These are phyloP conservation scores for Croton laevigatus DNA, from an alignment of 441 rosid species.

Conservation along the genomic window DNA sequence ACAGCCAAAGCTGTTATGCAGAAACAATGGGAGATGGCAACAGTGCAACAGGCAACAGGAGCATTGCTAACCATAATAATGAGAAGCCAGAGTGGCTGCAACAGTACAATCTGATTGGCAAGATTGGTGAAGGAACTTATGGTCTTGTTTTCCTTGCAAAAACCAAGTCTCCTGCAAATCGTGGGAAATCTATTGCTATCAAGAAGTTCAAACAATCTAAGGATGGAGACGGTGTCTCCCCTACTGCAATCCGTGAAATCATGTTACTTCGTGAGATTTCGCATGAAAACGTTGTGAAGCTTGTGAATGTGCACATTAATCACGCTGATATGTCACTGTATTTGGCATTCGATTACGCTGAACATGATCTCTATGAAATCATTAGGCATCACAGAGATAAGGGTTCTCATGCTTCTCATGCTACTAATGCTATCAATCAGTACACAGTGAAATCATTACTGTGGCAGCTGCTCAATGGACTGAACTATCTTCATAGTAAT, in stretches of 20 bases:
- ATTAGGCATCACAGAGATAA: slow-evolving; percentile 91
- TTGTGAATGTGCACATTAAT: slow-evolving; percentile 94
- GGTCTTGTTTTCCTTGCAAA: slow-evolving; percentile 94
- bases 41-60: slow-evolving; percentile 33
- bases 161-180: slow-evolving; percentile 62
- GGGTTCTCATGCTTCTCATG: slow-evolving; percentile 50
- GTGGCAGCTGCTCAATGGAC: slow-evolving; percentile 97
- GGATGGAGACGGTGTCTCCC: slow-evolving; percentile 98
- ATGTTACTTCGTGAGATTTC: slow-evolving; percentile 94
- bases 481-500: slow-evolving; percentile 92
- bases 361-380: slow-evolving; percentile 92
- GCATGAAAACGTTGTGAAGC: slow-evolving; percentile 96
- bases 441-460: slow-evolving; percentile 91
- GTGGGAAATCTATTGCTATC: slow-evolving; percentile 87
- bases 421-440: slow-evolving; percentile 58
- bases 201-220: slow-evolving; percentile 98
- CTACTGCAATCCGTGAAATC: slow-evolving; percentile 96
- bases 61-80: slow-evolving; percentile 30
- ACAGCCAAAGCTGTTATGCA: slow-evolving; percentile 14
- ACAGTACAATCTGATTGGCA: slow-evolving; percentile 88
- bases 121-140: slow-evolving; percentile 97
- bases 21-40: slow-evolving; percentile 71
- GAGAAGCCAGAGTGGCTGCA: slow-evolving; percentile 98
- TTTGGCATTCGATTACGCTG: slow-evolving; percentile 93
- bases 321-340: slow-evolving; percentile 89